Evolutionary conservation across 2,329 filamentous ascomycete species (phyloP).

Genomic region (Orbilia brochopaga): DNA sequence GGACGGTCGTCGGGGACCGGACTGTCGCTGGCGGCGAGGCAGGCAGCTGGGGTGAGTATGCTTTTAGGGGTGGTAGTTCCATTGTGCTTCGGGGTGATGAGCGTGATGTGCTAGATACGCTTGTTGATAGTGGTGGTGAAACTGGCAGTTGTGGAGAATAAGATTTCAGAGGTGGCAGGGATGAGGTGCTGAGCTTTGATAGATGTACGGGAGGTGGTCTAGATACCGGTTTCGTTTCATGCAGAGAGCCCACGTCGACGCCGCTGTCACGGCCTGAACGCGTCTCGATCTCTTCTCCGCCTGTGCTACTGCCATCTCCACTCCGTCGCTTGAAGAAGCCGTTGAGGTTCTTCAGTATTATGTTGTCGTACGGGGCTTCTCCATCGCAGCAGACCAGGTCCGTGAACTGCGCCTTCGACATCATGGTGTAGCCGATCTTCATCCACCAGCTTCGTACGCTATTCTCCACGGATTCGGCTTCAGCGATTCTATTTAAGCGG

Average conservation of each 20-base stretch:
- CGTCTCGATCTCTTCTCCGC: slow-evolving; percentile 32
- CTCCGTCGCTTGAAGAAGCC: slow-evolving; percentile 41
- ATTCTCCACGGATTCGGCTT: slow-evolving; percentile 38
- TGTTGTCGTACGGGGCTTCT: slow-evolving; percentile 39
- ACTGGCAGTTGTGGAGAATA: slow-evolving; percentile 31
- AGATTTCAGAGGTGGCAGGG: slow-evolving; percentile 28
- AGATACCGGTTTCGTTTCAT: slow-evolving; percentile 27
- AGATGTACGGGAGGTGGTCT: slow-evolving; percentile 14
- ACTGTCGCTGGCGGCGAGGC: background rate
- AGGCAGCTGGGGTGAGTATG: background rate
- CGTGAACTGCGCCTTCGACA: slow-evolving; percentile 38
- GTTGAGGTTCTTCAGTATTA: slow-evolving; percentile 38
- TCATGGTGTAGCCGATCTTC: slow-evolving; percentile 30
- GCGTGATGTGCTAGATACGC: background rate
- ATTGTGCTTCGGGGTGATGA: background rate
- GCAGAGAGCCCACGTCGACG: slow-evolving; percentile 29
- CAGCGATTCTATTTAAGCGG: slow-evolving; percentile 16
- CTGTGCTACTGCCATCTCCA: slow-evolving; percentile 25
- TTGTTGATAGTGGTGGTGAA: slow-evolving; percentile 11
- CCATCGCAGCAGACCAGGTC: slow-evolving; percentile 39
- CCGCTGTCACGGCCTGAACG: slow-evolving; percentile 45
- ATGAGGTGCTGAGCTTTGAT: slow-evolving; percentile 21
- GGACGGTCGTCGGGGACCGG: background rate
- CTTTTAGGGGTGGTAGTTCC: background rate
- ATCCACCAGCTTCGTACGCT: slow-evolving; percentile 37